These are phyloP conservation scores for Pythium oligandrum DNA, from an alignment of 352 stramenopile genomes.

Conservation along the genomic window DNA sequence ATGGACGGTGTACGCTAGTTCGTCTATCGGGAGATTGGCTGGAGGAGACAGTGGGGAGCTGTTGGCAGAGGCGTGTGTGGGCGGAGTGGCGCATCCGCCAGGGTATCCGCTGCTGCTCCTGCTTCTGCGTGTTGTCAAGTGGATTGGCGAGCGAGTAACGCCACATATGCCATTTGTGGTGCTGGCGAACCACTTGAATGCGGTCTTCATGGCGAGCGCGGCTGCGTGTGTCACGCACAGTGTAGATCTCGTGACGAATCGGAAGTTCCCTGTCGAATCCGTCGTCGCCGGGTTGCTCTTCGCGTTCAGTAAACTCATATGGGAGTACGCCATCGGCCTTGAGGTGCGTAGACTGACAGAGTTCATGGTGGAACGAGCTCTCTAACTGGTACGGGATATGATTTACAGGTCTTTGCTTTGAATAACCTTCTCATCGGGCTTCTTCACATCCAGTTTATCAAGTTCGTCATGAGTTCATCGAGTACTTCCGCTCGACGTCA, in stretches of 20 bases:
- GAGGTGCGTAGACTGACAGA: constrained; percentile 14
- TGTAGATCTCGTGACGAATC: constrained; percentile 25
- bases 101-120: constrained; percentile 90
- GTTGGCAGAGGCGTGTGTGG: constrained; percentile 86
- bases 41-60: constrained; percentile 89
- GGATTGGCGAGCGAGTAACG: constrained; percentile 5
- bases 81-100: constrained; percentile 89
- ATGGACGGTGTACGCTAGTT: constrained; percentile 17
- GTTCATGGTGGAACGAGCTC: not conserved
- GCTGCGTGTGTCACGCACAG: constrained; percentile 31
- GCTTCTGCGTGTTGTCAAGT: constrained; percentile 30
- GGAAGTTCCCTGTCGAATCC: constrained; percentile 16
- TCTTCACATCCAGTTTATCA: constrained; percentile 59
- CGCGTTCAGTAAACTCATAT: constrained; percentile 84
- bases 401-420: constrained; percentile 89
- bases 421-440: constrained; percentile 88
- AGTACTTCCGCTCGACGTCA: not conserved
- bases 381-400: not conserved
- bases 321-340: constrained; percentile 84
- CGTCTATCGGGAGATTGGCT: constrained; percentile 4
- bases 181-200: constrained; percentile 35
- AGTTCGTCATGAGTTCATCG: constrained; percentile 15
- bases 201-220: constrained; percentile 21
- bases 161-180: constrained; percentile 21
- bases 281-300: constrained; percentile 41